Conservation (phyloP, 2,329 filamentous ascomycete genomes). For the Cadophora sp. region DNA sequence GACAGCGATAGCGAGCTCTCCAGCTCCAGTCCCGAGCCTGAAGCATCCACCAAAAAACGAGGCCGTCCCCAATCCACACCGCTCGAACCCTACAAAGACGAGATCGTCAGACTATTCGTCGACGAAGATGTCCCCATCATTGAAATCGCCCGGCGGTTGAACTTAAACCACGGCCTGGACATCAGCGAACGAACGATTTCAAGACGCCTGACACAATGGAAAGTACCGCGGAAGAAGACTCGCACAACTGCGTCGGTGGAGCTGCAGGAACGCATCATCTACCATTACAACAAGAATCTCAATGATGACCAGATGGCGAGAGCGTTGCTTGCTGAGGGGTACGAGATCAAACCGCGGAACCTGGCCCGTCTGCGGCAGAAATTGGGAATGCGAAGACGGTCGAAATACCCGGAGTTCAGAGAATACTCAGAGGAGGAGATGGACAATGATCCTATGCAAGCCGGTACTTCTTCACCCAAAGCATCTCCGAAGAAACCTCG, state of each 20-base stretch:
- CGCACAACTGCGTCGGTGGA: conserved; percentile 36
- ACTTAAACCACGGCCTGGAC: conserved; percentile 39
- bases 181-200: conserved; percentile 42
- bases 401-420: conserved; percentile 41
- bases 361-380: conserved; percentile 40
- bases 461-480: conserved; percentile 18
- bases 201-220: conserved; percentile 40
- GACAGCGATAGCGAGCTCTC: conserved; percentile 14
- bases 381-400: conserved; percentile 40
- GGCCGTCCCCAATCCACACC: conserved; percentile 38
- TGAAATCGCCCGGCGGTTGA: conserved; percentile 40
- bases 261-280: conserved; percentile 36
- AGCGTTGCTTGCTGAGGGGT: conserved; percentile 38
- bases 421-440: conserved; percentile 37
- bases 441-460: conserved; percentile 25
- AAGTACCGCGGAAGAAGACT: conserved; percentile 39
- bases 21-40: not conserved
- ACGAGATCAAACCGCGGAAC: conserved; percentile 39
- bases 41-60: conserved; percentile 28
- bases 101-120: conserved; percentile 39
- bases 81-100: conserved; percentile 40
- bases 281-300: conserved; percentile 42
- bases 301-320: conserved; percentile 41
- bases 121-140: conserved; percentile 38
- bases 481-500: conserved; percentile 23